These are phyloP conservation scores for Papiliotrema flavescens DNA, from an alignment of 1,284 basidiomycete genomes.

Conservation along the genomic window DNA sequence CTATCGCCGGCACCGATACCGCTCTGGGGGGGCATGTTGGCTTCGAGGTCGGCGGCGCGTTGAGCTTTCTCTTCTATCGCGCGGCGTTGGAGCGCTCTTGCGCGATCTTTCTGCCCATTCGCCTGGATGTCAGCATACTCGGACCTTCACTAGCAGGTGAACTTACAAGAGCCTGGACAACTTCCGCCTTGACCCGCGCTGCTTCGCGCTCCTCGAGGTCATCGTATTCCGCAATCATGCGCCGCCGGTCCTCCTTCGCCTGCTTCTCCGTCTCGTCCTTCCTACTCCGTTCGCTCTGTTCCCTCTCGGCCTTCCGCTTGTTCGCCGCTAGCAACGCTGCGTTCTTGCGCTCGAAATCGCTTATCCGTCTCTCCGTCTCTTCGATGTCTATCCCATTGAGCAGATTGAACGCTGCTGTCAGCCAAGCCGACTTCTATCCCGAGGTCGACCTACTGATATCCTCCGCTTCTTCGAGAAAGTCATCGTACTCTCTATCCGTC, in stretches of 20 bases:
- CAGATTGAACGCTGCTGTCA: slow-evolving; percentile 77
- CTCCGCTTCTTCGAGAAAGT: slow-evolving; percentile 95
- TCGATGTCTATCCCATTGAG: slow-evolving; percentile 86
- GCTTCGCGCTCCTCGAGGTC: slow-evolving; percentile 56
- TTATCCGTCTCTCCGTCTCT: slow-evolving; percentile 78
- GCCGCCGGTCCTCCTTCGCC: slow-evolving; percentile 61
- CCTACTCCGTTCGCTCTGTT: slow-evolving; percentile 52
- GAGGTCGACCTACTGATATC: slow-evolving; percentile 69
- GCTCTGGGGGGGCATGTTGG: not conserved
- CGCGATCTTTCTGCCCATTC: not conserved
- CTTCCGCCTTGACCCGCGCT: slow-evolving; percentile 51
- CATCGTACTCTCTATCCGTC: slow-evolving; percentile 80
- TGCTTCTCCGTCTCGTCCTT: slow-evolving; percentile 67
- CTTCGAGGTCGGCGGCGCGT: slow-evolving; percentile 1
- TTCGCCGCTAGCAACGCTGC: slow-evolving; percentile 70
- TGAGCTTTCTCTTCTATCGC: slow-evolving; percentile 1
- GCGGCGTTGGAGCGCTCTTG: not conserved
- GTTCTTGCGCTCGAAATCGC: slow-evolving; percentile 74
- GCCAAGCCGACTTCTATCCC: not conserved
- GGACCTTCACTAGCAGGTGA: no score
- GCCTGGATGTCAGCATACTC: slow-evolving; percentile 6
- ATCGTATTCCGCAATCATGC: slow-evolving; percentile 65
- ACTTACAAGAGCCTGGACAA: slow-evolving; percentile 74
- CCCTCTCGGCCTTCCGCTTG: slow-evolving; percentile 65
- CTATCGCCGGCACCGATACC: not conserved